phyloP scores from a whole-genome alignment of 257 asterid species.

The Mitragyna speciosa region DNA sequence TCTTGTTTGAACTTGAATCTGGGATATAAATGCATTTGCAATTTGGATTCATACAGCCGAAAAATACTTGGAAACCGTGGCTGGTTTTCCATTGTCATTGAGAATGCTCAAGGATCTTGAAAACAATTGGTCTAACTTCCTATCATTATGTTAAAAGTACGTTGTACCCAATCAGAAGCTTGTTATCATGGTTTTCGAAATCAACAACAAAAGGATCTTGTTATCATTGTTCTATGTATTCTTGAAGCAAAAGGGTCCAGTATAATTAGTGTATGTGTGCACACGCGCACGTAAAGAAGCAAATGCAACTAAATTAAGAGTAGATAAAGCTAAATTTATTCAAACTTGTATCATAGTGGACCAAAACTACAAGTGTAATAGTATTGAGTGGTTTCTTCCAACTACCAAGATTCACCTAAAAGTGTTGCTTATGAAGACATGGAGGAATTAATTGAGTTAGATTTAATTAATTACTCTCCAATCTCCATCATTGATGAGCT shows the following conservation, averaged over 20 bases:
- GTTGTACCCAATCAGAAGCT: no score
- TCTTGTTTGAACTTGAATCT: not conserved
- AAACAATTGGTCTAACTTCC: no score
- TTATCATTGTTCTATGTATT: no score
- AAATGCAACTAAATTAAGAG: no score
- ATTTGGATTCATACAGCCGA: not conserved
- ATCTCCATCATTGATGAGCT: constrained; percentile 4
- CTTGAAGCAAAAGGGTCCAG: no score
- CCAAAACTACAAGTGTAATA: not conserved
- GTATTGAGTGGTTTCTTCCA: not conserved
- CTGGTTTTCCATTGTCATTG: not conserved
- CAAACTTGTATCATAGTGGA: not conserved
- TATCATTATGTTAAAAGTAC: not conserved
- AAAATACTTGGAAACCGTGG: not conserved
- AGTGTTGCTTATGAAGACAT: not conserved
- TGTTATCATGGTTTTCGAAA: no score
- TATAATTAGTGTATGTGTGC: no score
- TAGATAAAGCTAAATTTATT: not conserved
- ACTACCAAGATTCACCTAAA: not conserved
- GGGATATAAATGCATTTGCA: no score
- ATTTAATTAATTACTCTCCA: not conserved
- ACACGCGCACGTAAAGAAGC: no score
- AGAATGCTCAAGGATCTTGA: not conserved
- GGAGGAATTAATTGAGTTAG: not conserved
- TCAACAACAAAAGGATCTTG: no score